Base-by-base conservation (phyloP, 306 rosid species). In the Sindora glabra region DNA sequence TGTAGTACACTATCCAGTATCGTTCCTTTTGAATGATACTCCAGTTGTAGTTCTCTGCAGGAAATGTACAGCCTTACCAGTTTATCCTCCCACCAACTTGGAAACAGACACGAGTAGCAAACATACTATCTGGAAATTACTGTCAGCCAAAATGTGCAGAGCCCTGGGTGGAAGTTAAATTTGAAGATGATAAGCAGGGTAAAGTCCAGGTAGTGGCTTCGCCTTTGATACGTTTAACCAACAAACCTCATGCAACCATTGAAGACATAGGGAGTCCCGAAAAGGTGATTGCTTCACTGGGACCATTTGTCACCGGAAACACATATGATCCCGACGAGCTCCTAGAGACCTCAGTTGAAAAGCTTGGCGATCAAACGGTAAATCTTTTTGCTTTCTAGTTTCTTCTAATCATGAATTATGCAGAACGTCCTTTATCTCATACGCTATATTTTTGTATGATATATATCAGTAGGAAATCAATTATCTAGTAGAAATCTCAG, bases 91-190 rank as follows among this genome's bases (percentile, higher is more conserved):
- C 98, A 14, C 95, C 95, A 19, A 83, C 95, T 14, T 92, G 98
- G 96, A 92, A 92, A 78, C 95, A 88, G 63, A 48, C 69, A 5
- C 90, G 96, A 0, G 75, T 92, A 16, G 96, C 98, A 12, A 92
- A 92, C 84, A 92, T 92, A 56, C 65, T 92, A 67, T 92, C 96
- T n/a, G 98, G 98, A 44, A 92, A 92, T 71, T 92, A 92, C 78
- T 92, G 98, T 66, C 96, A 92, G 68, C 98, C 98, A 23, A 92
- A 88, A 68, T 92, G 98, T 71, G 98, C 96, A 40, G 98, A 92
- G 82, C 98, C 98, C 1, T 92, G 96, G 98, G 89, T 92, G 10
- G 98, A 88, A 79, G 98, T 92, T 15, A 88, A 88, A 64, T 92
- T 92, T 65, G 98, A 92, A 72, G 95, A 92, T 69, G 96, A 86